Conservation (phyloP, 176 grass and related monocot species). For the Cenchrus americanus region DNA sequence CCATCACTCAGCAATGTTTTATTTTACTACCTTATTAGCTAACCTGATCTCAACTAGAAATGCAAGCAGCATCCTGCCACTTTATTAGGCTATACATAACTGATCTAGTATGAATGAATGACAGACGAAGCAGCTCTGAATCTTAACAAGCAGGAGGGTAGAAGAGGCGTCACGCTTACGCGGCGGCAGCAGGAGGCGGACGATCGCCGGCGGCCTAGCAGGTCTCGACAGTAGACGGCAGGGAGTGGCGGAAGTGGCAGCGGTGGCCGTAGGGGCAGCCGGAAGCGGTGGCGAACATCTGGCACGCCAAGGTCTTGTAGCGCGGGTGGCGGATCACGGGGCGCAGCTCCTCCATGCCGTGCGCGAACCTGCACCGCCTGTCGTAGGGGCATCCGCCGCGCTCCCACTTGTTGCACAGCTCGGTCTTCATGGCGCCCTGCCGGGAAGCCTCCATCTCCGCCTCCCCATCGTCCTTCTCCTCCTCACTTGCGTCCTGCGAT, state of each 20-base stretch:
- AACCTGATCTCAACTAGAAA: neutral
- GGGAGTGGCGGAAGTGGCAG: slow-evolving; percentile 77
- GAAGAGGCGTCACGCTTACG: neutral
- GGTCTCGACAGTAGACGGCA: slow-evolving; percentile 15
- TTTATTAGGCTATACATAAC: neutral
- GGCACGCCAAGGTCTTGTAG: slow-evolving; percentile 80
- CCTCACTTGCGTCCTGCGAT: slow-evolving; percentile 43
- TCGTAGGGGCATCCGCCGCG: slow-evolving; percentile 57
- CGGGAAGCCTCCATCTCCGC: slow-evolving; percentile 70
- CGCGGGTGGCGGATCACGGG: slow-evolving; percentile 85
- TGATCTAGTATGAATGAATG: slow-evolving; percentile 4
- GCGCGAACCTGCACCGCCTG: slow-evolving; percentile 76
- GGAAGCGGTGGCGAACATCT: slow-evolving; percentile 52
- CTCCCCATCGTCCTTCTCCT: slow-evolving; percentile 47
- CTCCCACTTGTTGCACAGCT: slow-evolving; percentile 93
- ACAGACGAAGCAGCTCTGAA: neutral
- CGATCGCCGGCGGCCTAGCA: slow-evolving; percentile 22
- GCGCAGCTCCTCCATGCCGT: slow-evolving; percentile 75
- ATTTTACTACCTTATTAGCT: neutral
- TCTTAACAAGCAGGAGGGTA: neutral
- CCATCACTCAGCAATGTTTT: neutral
- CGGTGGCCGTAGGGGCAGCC: slow-evolving; percentile 87
- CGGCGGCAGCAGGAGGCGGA: slow-evolving; percentile 20
- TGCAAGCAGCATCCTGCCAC: neutral
- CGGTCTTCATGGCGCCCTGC: slow-evolving; percentile 78